phyloP scores from a whole-genome alignment of 331 rosid genomes.

The Telfairia occidentalis region DNA sequence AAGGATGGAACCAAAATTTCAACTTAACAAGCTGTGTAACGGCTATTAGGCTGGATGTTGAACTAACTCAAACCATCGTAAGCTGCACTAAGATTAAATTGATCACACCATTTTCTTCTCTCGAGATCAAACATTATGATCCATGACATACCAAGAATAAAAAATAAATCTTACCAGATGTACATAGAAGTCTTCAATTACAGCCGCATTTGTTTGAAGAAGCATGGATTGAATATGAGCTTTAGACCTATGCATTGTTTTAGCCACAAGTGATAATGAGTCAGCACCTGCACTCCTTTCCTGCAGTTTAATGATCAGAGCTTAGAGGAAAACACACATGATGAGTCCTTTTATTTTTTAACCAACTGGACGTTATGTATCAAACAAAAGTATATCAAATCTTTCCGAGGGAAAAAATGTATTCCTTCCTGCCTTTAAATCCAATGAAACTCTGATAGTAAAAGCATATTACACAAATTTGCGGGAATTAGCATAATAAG shows the following conservation, averaged over 20 bases:
- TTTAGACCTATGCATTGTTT: conserved; percentile 74
- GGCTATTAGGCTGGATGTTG: background rate
- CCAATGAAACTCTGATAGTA: background rate
- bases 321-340: conserved; percentile 17
- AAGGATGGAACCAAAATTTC: background rate
- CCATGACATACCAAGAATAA: background rate
- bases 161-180: conserved; percentile 55
- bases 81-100: background rate
- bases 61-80: background rate
- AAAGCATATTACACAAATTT: background rate
- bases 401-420: background rate
- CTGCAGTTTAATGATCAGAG: conserved; percentile 39
- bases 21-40: background rate
- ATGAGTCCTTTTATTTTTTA: conserved; percentile 5
- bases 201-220: conserved; percentile 65
- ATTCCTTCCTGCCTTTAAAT: background rate
- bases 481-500: background rate
- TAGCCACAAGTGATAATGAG: conserved; percentile 65
- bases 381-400: background rate
- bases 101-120: background rate
- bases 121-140: background rate
- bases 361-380: background rate
- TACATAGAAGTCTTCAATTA: conserved; percentile 77
- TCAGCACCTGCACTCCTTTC: conserved; percentile 95
- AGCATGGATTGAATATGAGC: conserved; percentile 85